A percentile compares a stretch with the other conserved stretches of the same genome.
Conservation (phyloP, 805 yeast genomes). For the Candida ipomoeae region DNA sequence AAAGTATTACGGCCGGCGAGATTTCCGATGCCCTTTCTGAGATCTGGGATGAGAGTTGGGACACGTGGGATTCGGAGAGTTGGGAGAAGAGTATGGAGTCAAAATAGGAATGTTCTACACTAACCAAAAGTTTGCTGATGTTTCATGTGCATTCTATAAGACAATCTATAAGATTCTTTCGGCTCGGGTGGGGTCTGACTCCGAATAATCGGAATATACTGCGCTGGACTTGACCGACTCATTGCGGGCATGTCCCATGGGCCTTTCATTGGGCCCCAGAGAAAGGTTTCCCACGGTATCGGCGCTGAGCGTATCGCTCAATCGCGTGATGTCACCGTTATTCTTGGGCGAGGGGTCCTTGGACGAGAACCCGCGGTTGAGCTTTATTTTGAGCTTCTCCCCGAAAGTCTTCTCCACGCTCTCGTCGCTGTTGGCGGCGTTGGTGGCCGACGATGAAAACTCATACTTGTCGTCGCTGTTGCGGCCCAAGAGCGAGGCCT, state of each 20-base stretch:
- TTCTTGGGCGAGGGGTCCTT: neutral
- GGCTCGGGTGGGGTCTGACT: conserved; percentile 12
- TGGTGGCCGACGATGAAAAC: conserved; percentile 1
- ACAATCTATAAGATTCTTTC: conserved; percentile 11
- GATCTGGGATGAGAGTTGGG: no score
- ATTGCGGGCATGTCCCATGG: conserved; percentile 9
- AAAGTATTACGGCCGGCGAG: no score
- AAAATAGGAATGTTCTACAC: no score
- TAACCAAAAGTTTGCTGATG: no score
- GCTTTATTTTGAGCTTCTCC: conserved; percentile 12
- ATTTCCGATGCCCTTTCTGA: no score
- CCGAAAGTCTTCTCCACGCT: conserved; percentile 9
- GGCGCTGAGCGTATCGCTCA: conserved; percentile 14
- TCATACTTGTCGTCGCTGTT: conserved; percentile 2
- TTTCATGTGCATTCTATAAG: conserved; percentile 1
- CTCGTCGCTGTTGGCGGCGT: neutral
- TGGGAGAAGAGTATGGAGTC: no score
- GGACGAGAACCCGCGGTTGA: conserved; percentile 8
- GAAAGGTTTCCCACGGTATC: conserved; percentile 5
- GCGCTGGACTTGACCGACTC: conserved; percentile 11
- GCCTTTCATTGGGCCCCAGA: conserved; percentile 5
- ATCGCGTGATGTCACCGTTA: conserved; percentile 9
- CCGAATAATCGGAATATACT: conserved; percentile 14
- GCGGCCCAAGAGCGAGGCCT: neutral
- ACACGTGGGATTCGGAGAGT: no score